phyloP scores from a whole-genome alignment of 495 filamentous ascomycete genomes.

The Aspergillus bertholletiae region DNA sequence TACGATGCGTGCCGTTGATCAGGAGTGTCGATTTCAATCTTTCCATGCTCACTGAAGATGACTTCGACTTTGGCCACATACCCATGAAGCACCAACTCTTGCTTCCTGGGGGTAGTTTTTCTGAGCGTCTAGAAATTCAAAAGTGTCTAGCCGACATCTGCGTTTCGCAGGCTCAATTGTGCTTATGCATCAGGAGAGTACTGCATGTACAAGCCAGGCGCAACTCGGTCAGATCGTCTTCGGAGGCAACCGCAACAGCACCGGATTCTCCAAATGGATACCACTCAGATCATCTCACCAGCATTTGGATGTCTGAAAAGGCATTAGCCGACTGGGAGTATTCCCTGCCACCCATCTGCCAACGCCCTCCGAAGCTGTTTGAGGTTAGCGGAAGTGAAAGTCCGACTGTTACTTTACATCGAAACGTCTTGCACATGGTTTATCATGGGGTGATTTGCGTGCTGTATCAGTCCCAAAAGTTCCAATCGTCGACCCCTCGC shows the following conservation, averaged over 20 bases:
- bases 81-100: background rate
- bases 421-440: constrained; percentile 16
- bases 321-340: background rate
- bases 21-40: constrained; percentile 3
- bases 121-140: constrained; percentile 6
- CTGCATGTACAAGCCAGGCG: constrained; percentile 14
- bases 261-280: background rate
- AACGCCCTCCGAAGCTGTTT: background rate
- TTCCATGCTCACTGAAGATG: background rate
- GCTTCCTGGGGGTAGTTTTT: background rate
- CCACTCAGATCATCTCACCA: background rate
- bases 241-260: background rate
- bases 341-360: background rate
- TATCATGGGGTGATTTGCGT: constrained; percentile 20
- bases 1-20: constrained; percentile 14
- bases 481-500: constrained; percentile 16
- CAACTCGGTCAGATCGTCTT: too few species aligned
- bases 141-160: constrained; percentile 8
- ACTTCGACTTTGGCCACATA: background rate
- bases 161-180: constrained; percentile 14
- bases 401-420: constrained; percentile 12
- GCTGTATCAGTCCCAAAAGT: constrained; percentile 16
- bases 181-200: constrained; percentile 13
- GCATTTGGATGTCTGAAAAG: background rate
- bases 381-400: background rate